These are phyloP conservation scores for Rutstroemia sp. DNA, from an alignment of 2,329 filamentous ascomycete species.

Conservation along the genomic window DNA sequence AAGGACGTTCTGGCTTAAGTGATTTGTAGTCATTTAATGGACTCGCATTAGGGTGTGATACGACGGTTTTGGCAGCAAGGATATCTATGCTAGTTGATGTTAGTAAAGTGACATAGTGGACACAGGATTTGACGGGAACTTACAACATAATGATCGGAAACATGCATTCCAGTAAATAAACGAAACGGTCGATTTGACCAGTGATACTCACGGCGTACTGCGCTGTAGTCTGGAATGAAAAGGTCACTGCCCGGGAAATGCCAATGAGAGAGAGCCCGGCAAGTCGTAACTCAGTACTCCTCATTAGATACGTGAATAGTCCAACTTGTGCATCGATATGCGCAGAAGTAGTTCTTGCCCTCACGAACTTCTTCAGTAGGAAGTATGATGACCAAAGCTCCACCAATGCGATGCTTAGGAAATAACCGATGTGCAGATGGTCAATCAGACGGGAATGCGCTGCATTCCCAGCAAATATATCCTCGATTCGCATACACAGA, in stretches of 20 bases:
- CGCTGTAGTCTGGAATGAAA: conserved; percentile 33
- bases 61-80: conserved; percentile 11
- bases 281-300: conserved; percentile 35
- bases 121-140: conserved; percentile 11
- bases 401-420: conserved; percentile 34
- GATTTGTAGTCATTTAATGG: neutral
- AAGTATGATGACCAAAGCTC: conserved; percentile 36
- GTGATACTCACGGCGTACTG: conserved; percentile 33
- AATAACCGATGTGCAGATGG: conserved; percentile 36
- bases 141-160: conserved; percentile 37
- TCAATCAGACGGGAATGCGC: conserved; percentile 26
- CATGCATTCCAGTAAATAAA: conserved; percentile 36
- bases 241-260: conserved; percentile 34
- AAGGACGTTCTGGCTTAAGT: neutral
- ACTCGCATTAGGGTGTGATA: neutral
- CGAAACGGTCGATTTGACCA: conserved; percentile 35
- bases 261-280: conserved; percentile 34
- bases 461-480: conserved; percentile 22
- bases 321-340: conserved; percentile 27
- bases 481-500: conserved; percentile 27
- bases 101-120: neutral
- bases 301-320: conserved; percentile 35
- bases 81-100: conserved; percentile 14
- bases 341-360: conserved; percentile 28
- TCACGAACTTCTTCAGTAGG: conserved; percentile 33